These are phyloP conservation scores for Trapa bicornis DNA, from an alignment of 345 rosid genomes.

Conservation along the genomic window DNA sequence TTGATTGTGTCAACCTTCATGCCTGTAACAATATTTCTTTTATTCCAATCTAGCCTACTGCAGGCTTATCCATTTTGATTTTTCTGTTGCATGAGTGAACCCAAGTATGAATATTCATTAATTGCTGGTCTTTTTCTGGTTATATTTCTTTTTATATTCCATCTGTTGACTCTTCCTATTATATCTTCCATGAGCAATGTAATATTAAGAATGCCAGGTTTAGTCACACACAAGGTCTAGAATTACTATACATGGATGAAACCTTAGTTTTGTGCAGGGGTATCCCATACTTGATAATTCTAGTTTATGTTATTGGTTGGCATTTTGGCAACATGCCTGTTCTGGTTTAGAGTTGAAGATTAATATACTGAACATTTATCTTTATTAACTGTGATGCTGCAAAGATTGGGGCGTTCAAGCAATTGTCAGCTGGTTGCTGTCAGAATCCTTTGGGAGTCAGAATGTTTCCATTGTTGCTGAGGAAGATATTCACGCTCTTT, in stretches of 20 bases:
- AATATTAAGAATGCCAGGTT: neutral
- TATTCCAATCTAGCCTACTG: neutral
- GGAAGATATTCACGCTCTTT: constrained; percentile 70
- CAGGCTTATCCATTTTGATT: neutral
- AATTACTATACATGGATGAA: neutral
- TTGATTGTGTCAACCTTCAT: neutral
- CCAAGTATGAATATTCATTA: neutral
- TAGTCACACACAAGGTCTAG: neutral
- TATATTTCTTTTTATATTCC: neutral
- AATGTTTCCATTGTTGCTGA: constrained; percentile 72
- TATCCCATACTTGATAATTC: neutral
- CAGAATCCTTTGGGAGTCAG: constrained; percentile 41
- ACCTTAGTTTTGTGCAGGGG: neutral
- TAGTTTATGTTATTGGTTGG: neutral
- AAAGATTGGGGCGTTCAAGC: constrained; percentile 94
- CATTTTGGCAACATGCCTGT: neutral
- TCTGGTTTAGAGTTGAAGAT: neutral
- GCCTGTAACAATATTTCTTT: neutral
- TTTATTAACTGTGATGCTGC: constrained; percentile 5
- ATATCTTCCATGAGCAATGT: neutral
- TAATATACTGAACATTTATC: neutral
- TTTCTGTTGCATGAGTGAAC: neutral
- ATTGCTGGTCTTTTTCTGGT: neutral
- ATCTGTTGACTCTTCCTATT: neutral
- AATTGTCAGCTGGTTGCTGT: constrained; percentile 69